Base-by-base conservation (phyloP, 768 basidiomycete species). In the Psilocybe subaeruginosa region DNA sequence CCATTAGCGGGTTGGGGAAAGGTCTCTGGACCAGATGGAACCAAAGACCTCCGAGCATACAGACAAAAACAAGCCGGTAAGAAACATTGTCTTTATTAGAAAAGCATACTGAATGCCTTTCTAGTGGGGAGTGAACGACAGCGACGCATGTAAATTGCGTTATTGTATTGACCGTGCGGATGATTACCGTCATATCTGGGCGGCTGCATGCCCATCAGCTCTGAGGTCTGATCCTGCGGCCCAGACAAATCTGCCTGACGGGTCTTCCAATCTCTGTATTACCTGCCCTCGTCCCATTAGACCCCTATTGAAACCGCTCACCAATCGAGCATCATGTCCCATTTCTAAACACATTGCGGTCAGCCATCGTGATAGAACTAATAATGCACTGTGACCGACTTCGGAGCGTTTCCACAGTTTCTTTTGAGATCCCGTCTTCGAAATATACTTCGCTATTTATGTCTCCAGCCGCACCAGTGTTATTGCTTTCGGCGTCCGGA, bases 1-100 rank as follows among this genome's bases (percentile, higher is more conserved):
- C 97, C 97, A 5, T 82, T 99, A 7, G 85, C 90, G 7, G 96
- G 97, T 16, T 99, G 97, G 97, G 92, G 91, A 3, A 84, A 87
- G 63, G 80, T 92, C 1, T 80, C 77, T 23, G 97, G 94, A 0
- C 84, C 86, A 23, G 97, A 99, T 70, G 81, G 80, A 62, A 97
- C 95, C 1, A 87, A 86, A 64, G 90, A 89, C 37, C 77, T 97
- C 58, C 80, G 97, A 55, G 89, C 95, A 69, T 97, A 94, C 72
- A 77, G 95, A 69, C 79, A 82, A 43, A 76, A 78, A 59, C 87
- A 88, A 80, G 85, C 87, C 68, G 81, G 87, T 87, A 52, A 63
- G 81, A 67, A 54, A 43, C 47, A 14, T 29, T 50, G 19, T 53
- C 49, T 47, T 29, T 52, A 31, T 37, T 27, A 37, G 39, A 1